Evolutionary conservation across 805 yeast genomes (phyloP), one percentile per base, ranked within the genome.

Genomic region (Cyberlindnera petersonii): DNA sequence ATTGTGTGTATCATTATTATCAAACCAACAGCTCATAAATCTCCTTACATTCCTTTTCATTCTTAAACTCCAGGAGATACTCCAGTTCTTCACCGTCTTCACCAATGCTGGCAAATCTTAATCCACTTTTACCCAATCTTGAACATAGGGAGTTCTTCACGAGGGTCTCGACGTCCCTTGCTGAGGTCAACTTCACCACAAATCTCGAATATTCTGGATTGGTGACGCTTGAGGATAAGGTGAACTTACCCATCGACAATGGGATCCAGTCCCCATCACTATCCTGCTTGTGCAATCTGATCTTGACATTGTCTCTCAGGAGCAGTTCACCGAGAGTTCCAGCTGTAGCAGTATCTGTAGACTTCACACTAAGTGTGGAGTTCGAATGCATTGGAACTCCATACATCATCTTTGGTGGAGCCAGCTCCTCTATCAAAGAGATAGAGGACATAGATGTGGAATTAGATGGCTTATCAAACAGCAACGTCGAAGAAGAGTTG

Each of bases 241-340:
- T 37, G 20, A 56, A 46, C 28, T 39, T 42, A 8, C 48, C 58
- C 43, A 54, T 39, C 2, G 54, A 40, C 4, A 53, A 35, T 4
- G 60, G 60, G 14, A 52, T 40, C 58, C 58, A 56, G 19, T 56
- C 60, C 3, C 44, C 45, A 20, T 45, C 50, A 6, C 19, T 16
- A 28, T 56, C 59, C 33, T 35, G 29, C 35, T 48, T 47, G 30
- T 56, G 60, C 16, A 56, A 20, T 39, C 47, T 51, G 3, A 54
- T 40, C 35, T 49, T 51, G n/a, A 51, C 31, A 19, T 50, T 39
- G 30, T 39, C 39, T 31, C 43, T 46, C 38, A 56, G 37, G 20
- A 54, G 27, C 21, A 54, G 23, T 17, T 48, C 48, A 24, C 41
- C 46, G 15, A 46, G 9, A 13, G 10, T 7, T 29, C 7, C n/a